Percentiles rank a stretch among this genome's conserved stretches.
Evolutionary conservation across 169 alveolate genomes (phyloP).

Genomic region (Plasmodium inui): DNA sequence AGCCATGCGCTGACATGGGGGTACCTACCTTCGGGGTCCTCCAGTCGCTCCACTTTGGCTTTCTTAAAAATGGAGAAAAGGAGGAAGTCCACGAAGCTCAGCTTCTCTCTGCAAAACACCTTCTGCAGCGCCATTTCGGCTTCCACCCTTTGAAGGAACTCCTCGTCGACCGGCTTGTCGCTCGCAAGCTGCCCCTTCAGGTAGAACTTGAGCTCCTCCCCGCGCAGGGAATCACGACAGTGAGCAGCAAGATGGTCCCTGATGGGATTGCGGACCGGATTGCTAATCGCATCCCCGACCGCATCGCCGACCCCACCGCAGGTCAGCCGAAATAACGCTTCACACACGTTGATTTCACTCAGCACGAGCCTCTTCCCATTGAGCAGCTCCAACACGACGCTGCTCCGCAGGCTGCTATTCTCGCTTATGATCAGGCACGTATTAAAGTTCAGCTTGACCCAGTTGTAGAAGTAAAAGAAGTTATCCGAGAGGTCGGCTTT

Average conservation of each 20-base stretch:
- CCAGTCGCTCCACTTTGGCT: not conserved
- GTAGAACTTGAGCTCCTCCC: constrained; percentile 29
- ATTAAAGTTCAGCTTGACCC: constrained; percentile 23
- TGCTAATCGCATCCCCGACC: not conserved
- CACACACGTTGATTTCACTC: constrained; percentile 34
- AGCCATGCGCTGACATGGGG: constrained; percentile 18
- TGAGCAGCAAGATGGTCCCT: not conserved
- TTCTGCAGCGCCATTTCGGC: constrained; percentile 16
- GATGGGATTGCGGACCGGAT: too few species aligned
- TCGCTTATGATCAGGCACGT: constrained; percentile 28
- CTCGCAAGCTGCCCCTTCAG: constrained; percentile 14
- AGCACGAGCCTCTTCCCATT: not conserved
- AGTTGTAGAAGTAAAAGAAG: constrained; percentile 36
- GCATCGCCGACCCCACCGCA: not conserved
- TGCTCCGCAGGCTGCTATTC: constrained; percentile 19
- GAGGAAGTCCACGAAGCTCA: constrained; percentile 13
- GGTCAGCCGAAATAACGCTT: constrained; percentile 24
- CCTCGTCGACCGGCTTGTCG: constrained; percentile 14
- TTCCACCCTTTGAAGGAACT: constrained; percentile 33
- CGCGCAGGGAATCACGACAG: not conserved
- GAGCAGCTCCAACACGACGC: constrained; percentile 1
- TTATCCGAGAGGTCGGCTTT: not conserved
- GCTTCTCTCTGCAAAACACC: not conserved
- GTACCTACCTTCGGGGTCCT: not conserved
- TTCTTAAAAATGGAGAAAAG: constrained; percentile 43